Evolutionary conservation across 306 rosid species (phyloP).

Genomic region (Sindora glabra): DNA sequence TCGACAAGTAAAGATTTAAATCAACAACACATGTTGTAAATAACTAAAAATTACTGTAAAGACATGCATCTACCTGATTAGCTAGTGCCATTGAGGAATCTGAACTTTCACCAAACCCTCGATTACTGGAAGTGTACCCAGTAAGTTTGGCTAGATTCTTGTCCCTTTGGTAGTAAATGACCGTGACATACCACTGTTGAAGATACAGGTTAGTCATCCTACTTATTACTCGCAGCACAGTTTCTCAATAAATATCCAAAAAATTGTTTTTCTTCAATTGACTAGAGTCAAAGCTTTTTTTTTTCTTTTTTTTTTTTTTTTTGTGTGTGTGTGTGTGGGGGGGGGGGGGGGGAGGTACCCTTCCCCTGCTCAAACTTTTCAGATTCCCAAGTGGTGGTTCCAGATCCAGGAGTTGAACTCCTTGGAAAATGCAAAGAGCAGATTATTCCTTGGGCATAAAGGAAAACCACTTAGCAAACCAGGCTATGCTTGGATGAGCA

Average conservation of each 20-base stretch:
- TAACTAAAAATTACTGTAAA: not conserved
- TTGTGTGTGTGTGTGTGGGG: no score
- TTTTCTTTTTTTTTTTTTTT: no score
- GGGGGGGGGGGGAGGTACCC: not conserved
- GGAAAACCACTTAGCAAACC: not conserved
- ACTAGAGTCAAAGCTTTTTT: not conserved
- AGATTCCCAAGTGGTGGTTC: not conserved
- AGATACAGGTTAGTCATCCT: constrained; percentile 3
- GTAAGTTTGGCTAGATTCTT: constrained; percentile 49
- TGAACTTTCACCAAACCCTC: constrained; percentile 55
- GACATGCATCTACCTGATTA: constrained; percentile 45
- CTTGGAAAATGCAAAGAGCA: not conserved
- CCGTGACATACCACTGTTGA: constrained; percentile 74
- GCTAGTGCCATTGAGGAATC: constrained; percentile 41
- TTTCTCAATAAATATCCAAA: not conserved
- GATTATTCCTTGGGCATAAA: no score
- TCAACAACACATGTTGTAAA: constrained; percentile 7
- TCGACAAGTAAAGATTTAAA: not conserved
- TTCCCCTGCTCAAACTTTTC: not conserved
- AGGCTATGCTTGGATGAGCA: not conserved
- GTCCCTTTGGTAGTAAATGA: constrained; percentile 82
- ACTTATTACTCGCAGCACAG: constrained; percentile 3
- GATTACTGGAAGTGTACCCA: constrained; percentile 36
- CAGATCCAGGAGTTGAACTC: not conserved
- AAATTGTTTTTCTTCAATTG: not conserved